These are phyloP conservation scores for Sclerotinia spermophila DNA, from an alignment of 2,329 filamentous ascomycete species.

Conservation along the genomic window DNA sequence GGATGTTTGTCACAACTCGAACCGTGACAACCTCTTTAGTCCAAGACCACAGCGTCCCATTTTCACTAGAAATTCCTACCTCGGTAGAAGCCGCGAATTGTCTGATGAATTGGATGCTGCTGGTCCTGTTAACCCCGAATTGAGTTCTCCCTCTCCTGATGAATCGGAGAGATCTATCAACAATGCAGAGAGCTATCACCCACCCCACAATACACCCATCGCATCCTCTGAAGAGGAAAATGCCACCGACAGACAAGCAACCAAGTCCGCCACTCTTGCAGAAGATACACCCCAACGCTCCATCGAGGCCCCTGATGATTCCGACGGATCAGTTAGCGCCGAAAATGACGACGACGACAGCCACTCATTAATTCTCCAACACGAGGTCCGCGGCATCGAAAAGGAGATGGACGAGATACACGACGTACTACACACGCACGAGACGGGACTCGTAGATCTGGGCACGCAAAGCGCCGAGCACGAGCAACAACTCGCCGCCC, in stretches of 20 bases:
- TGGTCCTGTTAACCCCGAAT: not conserved
- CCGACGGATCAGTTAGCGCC: not conserved
- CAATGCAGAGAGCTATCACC: not conserved
- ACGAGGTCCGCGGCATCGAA: not conserved
- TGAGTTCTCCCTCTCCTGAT: not conserved
- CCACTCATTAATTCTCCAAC: not conserved
- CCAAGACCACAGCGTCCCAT: not conserved
- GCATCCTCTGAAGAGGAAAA: not conserved
- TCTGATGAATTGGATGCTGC: not conserved
- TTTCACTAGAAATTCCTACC: not conserved
- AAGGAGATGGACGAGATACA: no score
- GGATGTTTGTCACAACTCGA: not conserved
- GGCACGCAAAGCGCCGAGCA: not conserved
- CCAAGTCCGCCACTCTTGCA: not conserved
- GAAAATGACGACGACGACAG: not conserved
- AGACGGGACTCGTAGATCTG: not conserved
- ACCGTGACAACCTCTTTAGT: not conserved
- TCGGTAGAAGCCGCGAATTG: not conserved
- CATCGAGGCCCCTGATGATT: not conserved
- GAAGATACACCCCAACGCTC: not conserved
- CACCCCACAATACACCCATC: not conserved
- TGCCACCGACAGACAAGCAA: not conserved
- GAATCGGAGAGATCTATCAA: not conserved
- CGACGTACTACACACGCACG: no score
- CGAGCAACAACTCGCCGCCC: accelerated